Percentiles rank a stretch among this genome's conserved stretches.
These are phyloP conservation scores for Abortiporus biennis DNA, from an alignment of 1,284 basidiomycete genomes.

Conservation along the genomic window DNA sequence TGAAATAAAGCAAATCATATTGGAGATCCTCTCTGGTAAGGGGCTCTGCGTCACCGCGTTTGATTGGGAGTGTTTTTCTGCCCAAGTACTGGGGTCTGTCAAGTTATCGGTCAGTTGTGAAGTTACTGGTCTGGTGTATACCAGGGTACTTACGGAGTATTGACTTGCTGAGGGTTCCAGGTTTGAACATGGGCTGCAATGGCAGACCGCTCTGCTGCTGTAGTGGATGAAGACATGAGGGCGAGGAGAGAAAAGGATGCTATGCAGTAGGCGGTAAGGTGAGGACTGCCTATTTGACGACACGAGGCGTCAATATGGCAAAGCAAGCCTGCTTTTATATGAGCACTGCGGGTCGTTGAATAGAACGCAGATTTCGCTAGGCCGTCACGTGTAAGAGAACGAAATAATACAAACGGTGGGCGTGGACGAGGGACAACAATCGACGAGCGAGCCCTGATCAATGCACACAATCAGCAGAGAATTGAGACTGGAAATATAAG, in stretches of 20 bases:
- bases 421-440: slow-evolving; percentile 26
- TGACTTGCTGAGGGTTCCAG: slow-evolving; percentile 26
- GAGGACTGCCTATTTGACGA: slow-evolving; percentile 5
- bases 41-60: slow-evolving; percentile 56
- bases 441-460: no score
- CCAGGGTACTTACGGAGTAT: slow-evolving; percentile 23
- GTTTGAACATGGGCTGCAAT: slow-evolving; percentile 18
- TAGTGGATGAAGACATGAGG: slow-evolving; percentile 27
- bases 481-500: slow-evolving; percentile 7
- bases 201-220: slow-evolving; percentile 23
- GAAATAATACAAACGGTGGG: slow-evolving; percentile 22
- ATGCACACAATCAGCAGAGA: slow-evolving; percentile 8
- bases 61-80: slow-evolving; percentile 40
- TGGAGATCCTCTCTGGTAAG: slow-evolving; percentile 65
- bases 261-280: slow-evolving; percentile 23
- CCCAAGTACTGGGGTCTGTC: slow-evolving; percentile 31
- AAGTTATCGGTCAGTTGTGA: slow-evolving; percentile 4
- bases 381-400: slow-evolving; percentile 26
- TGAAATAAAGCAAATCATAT: slow-evolving; percentile 64
- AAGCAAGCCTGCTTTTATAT: slow-evolving; percentile 24
- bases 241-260: slow-evolving; percentile 16
- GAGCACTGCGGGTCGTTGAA: slow-evolving; percentile 10
- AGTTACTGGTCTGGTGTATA: slow-evolving; percentile 9
- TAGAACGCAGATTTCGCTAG: slow-evolving; percentile 8
- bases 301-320: slow-evolving; percentile 23